Percentiles rank a stretch among this genome's conserved stretches.
phyloP scores from a whole-genome alignment of 768 basidiomycete genomes.

The Piloderma croceum region DNA sequence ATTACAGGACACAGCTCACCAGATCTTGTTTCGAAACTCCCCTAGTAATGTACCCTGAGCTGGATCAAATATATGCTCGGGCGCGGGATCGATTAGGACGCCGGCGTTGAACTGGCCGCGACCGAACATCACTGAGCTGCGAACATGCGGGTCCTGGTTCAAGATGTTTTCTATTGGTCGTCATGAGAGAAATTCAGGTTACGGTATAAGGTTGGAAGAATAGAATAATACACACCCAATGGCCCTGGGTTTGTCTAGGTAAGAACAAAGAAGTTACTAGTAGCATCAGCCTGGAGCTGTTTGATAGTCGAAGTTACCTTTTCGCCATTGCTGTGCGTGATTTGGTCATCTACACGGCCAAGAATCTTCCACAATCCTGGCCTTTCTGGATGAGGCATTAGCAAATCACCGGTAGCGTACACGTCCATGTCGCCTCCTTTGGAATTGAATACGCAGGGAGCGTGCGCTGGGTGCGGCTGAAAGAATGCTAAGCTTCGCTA shows the following conservation, averaged over 20 bases:
- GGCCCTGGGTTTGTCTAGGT: slow-evolving; percentile 33
- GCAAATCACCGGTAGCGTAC: slow-evolving; percentile 39
- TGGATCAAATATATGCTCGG: slow-evolving; percentile 20
- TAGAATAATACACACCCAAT: slow-evolving; percentile 21
- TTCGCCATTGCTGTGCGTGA: slow-evolving; percentile 39
- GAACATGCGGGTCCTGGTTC: slow-evolving; percentile 22
- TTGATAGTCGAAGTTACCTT: slow-evolving; percentile 24
- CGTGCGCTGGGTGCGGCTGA: slow-evolving; percentile 16
- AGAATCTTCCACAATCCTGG: slow-evolving; percentile 32
- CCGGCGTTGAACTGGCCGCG: slow-evolving; percentile 32
- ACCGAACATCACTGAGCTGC: slow-evolving; percentile 34
- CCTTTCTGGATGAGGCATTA: slow-evolving; percentile 39
- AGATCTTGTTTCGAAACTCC: slow-evolving; percentile 19
- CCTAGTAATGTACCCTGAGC: slow-evolving; percentile 13
- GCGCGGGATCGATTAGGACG: slow-evolving; percentile 30
- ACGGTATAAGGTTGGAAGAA: slow-evolving; percentile 12
- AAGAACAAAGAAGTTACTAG: too few relatives aligned
- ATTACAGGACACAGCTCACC: too few relatives aligned
- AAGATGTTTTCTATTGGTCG: slow-evolving; percentile 36
- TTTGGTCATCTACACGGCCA: slow-evolving; percentile 39
- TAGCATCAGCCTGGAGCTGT: background rate
- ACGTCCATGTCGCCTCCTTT: slow-evolving; percentile 31
- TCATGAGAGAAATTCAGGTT: too few relatives aligned
- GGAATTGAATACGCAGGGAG: slow-evolving; percentile 27
- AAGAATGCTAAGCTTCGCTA: too few relatives aligned